These are phyloP conservation scores for Solanum clarkiae DNA, from an alignment of 257 asterid genomes.

Conservation along the genomic window DNA sequence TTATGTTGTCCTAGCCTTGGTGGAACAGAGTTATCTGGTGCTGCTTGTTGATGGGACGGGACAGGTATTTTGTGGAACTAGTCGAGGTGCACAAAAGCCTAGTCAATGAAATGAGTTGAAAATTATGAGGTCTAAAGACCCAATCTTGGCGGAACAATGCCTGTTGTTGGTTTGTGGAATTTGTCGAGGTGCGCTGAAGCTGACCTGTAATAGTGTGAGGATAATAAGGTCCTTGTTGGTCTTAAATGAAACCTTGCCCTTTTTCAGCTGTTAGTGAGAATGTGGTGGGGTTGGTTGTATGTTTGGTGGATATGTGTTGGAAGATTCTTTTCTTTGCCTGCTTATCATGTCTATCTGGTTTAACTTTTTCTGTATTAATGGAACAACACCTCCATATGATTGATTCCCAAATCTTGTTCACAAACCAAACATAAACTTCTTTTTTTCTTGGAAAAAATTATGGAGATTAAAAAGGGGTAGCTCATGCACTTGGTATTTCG, in stretches of 20 bases:
- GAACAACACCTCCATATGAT: neutral
- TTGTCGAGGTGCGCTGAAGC: neutral
- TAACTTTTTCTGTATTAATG: neutral
- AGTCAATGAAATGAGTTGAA: neutral
- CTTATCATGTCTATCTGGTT: neutral
- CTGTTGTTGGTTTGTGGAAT: no score
- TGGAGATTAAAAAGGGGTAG: no score
- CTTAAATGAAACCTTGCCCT: neutral
- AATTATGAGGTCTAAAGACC: no score
- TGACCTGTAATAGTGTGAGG: neutral
- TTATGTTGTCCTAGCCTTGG: neutral
- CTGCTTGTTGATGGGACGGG: neutral
- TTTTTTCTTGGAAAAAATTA: no score
- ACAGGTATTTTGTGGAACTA: no score
- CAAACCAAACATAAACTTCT: neutral
- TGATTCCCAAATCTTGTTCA: neutral
- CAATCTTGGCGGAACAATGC: no score
- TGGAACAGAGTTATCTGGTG: neutral
- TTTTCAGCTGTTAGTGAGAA: constrained; percentile 2
- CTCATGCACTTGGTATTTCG: no score
- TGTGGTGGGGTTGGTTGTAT: constrained; percentile 5
- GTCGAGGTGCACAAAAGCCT: neutral
- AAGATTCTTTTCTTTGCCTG: constrained; percentile 6
- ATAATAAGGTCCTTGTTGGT: neutral
- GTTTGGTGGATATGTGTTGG: constrained; percentile 14